Evolutionary conservation across 78 protist genomes (phyloP).

Genomic region (Dictyostelium discoideum): DNA sequence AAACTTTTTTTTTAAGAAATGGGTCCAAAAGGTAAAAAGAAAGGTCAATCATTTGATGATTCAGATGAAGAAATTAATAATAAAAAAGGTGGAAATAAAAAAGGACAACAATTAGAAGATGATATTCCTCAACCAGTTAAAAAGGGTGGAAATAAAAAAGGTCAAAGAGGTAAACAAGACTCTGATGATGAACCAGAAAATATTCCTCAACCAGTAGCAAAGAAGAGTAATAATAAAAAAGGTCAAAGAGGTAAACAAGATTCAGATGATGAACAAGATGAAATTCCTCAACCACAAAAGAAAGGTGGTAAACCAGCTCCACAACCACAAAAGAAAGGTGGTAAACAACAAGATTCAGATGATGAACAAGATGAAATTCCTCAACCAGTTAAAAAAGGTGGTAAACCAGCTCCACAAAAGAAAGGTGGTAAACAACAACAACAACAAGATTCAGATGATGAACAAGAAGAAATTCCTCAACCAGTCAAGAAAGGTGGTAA

Average conservation of each 20-base stretch:
- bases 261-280: slow-evolving; percentile 55
- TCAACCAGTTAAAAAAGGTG: slow-evolving; percentile 5
- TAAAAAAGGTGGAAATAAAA: slow-evolving; percentile 12
- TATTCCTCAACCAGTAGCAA: slow-evolving; percentile 74
- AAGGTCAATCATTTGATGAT: slow-evolving; percentile 67
- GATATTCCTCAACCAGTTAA: slow-evolving; percentile 53
- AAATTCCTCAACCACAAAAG: slow-evolving; percentile 70
- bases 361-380: slow-evolving; percentile 37
- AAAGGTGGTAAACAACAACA: slow-evolving; percentile 20
- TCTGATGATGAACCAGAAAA: slow-evolving; percentile 55
- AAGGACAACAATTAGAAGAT: slow-evolving; percentile 43
- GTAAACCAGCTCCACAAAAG: neutral
- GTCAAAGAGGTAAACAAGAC: slow-evolving; percentile 57
- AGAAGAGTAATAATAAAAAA: slow-evolving; percentile 46
- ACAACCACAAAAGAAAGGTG: slow-evolving; percentile 41
- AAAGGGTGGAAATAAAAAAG: slow-evolving; percentile 37
- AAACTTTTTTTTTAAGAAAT: neutral
- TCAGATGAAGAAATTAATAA: slow-evolving; percentile 52
- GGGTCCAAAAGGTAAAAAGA: slow-evolving; percentile 65
- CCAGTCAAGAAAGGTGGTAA: slow-evolving; percentile 66
- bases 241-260: slow-evolving; percentile 46
- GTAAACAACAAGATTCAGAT: slow-evolving; percentile 44
- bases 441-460: neutral
- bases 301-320: slow-evolving; percentile 70
- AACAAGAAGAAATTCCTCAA: slow-evolving; percentile 73